Conservation (phyloP, 495 filamentous ascomycete genomes). For the Lepraria neglecta region DNA sequence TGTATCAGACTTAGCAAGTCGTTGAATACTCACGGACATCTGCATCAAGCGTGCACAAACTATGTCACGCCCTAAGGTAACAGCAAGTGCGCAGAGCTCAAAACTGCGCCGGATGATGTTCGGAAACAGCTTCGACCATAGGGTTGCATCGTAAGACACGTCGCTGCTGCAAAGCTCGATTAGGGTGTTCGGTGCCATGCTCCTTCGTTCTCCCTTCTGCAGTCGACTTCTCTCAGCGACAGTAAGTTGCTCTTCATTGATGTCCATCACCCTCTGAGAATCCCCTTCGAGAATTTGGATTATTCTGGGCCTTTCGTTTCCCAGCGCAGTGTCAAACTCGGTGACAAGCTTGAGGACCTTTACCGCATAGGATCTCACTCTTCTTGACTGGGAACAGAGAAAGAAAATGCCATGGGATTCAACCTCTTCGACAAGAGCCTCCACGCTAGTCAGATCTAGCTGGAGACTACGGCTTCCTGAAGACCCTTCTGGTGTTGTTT, state of each 20-base stretch:
- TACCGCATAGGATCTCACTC: slow-evolving; percentile 83
- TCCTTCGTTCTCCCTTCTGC: slow-evolving; percentile 82
- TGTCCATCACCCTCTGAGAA: slow-evolving; percentile 77
- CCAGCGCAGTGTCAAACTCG: slow-evolving; percentile 85
- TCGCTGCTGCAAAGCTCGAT: slow-evolving; percentile 95
- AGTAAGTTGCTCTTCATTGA: slow-evolving; percentile 87
- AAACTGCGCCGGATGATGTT: slow-evolving; percentile 88
- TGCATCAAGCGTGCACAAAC: slow-evolving; percentile 86
- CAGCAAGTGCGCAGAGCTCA: slow-evolving; percentile 82
- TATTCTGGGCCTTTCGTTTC: slow-evolving; percentile 70
- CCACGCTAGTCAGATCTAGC: slow-evolving; percentile 77
- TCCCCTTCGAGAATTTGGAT: slow-evolving; percentile 90
- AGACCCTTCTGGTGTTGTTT: slow-evolving; percentile 52
- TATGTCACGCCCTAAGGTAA: slow-evolving; percentile 81
- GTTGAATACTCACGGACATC: slow-evolving; percentile 77
- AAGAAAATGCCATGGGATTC: slow-evolving; percentile 99
- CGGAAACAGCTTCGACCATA: slow-evolving; percentile 98
- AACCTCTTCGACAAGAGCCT: slow-evolving; percentile 90
- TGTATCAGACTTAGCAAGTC: slow-evolving; percentile 62
- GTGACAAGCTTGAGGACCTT: slow-evolving; percentile 86
- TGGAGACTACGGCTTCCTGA: slow-evolving; percentile 58
- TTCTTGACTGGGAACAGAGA: slow-evolving; percentile 86
- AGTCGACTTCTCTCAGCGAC: slow-evolving; percentile 88
- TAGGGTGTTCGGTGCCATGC: slow-evolving; percentile 74
- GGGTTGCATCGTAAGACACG: slow-evolving; percentile 82